Evolutionary conservation across 139 green algal genomes (phyloP), one percentile per base, ranked within the genome.

Genomic region (Diplosphaera chodatii): DNA sequence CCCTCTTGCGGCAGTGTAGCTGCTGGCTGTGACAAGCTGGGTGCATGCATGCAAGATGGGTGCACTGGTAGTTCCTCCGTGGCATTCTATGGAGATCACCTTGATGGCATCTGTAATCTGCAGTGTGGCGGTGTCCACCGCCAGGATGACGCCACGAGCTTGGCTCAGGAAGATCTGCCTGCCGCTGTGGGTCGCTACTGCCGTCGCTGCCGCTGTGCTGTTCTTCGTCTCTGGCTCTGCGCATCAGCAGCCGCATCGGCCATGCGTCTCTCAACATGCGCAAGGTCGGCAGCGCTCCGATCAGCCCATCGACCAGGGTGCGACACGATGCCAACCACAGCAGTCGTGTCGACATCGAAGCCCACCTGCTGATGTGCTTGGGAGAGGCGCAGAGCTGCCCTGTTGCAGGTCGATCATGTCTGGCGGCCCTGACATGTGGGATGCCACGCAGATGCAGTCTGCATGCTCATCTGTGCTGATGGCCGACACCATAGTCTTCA

Each of bases 61-160:
- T n/a, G n/a, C n/a, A n/a, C n/a, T n/a, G n/a, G n/a, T n/a, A n/a
- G n/a, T n/a, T n/a, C n/a, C n/a, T n/a, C n/a, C n/a, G n/a, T n/a
- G n/a, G n/a, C n/a, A n/a, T n/a, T n/a, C n/a, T n/a, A n/a, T n/a
- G n/a, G n/a, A n/a, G n/a, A 3, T 59, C 27, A 85, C 82, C 76
- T 85, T 88, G 59, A 92, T 65, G 0, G 89, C 69, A 30, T 92
- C 85, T 23, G 95, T 30, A 41, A 92, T 79, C 22, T 80, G 66
- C 41, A 86, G 63, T 8, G 68, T 85, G 15, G 33, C 32, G 27
- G 74, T 67, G 21, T 91, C 86, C n/a, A 93, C 67, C 55, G 95
- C 81, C 16, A 71, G 63, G 15, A 96, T 41, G 32, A 71, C 32
- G 20, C 87, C 89, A 0, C 77, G 37, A 22, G 67, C 23, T 30